A percentile compares a stretch with the other conserved stretches of the same genome.
Conservation (phyloP, 2,329 filamentous ascomycete species). For the Neonectria punicea region DNA sequence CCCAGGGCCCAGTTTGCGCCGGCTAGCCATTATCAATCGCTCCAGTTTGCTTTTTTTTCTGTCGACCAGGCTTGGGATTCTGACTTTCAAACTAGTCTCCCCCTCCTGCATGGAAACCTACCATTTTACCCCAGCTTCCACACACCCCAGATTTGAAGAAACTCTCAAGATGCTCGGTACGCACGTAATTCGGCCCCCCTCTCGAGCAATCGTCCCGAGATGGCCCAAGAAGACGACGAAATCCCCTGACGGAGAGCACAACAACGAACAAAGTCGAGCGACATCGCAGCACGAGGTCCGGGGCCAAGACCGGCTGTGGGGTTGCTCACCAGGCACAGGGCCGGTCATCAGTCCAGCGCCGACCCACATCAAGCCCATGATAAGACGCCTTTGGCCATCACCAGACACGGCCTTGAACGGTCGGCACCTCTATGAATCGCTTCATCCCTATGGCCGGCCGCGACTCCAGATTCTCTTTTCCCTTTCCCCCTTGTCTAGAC, state of each 20-base stretch:
- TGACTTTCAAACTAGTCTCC: slow-evolving; percentile 25
- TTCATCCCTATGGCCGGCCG: slow-evolving; percentile 15
- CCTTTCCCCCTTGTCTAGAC: slow-evolving; percentile 18
- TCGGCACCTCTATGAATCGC: background rate
- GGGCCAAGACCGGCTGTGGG: slow-evolving; percentile 36
- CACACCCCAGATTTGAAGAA: slow-evolving; percentile 33
- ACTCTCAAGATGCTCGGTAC: slow-evolving; percentile 3
- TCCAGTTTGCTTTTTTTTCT: slow-evolving; percentile 22
- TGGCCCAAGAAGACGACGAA: slow-evolving; percentile 7
- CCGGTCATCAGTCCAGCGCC: slow-evolving; percentile 23
- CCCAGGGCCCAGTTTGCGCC: slow-evolving; percentile 17
- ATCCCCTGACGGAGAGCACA: slow-evolving; percentile 2
- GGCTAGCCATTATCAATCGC: slow-evolving; percentile 27
- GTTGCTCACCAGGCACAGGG: slow-evolving; percentile 26
- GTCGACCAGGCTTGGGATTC: slow-evolving; percentile 25
- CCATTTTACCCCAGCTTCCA: slow-evolving; percentile 40
- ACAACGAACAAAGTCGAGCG: slow-evolving; percentile 23
- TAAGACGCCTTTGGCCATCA: slow-evolving; percentile 33
- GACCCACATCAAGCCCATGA: slow-evolving; percentile 33
- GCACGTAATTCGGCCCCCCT: background rate
- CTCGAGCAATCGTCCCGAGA: slow-evolving; percentile 9
- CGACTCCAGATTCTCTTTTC: slow-evolving; percentile 22
- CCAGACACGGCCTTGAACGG: slow-evolving; percentile 16
- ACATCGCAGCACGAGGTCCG: slow-evolving; percentile 27
- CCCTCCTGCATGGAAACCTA: slow-evolving; percentile 26